A percentile compares a stretch with the other conserved stretches of the same genome.
Conservation (phyloP, 192 early-diverging fungal species). For the Coemansia sp. region DNA sequence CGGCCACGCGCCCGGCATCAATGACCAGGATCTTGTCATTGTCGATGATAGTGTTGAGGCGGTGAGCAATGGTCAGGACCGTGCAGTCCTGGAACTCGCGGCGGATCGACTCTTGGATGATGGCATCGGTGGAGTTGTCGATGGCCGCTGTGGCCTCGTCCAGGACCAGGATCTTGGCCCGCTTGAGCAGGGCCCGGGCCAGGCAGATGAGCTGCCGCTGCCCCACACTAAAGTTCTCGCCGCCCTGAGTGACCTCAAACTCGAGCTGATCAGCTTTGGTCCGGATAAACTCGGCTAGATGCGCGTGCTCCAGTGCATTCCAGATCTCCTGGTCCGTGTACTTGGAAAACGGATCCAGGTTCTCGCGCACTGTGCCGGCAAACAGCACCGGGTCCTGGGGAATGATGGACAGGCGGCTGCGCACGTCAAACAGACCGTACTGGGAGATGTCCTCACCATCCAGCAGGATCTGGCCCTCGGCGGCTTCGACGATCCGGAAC, state of each 20-base stretch:
- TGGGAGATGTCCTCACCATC: conserved; percentile 59
- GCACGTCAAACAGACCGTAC: conserved; percentile 48
- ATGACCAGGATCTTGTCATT: conserved; percentile 71
- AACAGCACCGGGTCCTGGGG: conserved; percentile 81
- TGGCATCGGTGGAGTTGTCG: conserved; percentile 54
- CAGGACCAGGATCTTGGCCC: conserved; percentile 69
- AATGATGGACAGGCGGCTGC: conserved; percentile 69
- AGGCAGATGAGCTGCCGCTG: conserved; percentile 74
- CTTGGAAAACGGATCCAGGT: conserved; percentile 48
- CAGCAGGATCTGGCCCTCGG: conserved; percentile 57
- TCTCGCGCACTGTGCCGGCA: conserved; percentile 59
- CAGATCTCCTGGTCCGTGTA: conserved; percentile 61
- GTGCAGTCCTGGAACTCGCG: conserved; percentile 67
- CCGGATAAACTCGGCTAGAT: conserved; percentile 61
- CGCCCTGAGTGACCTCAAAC: conserved; percentile 67
- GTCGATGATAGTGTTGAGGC: conserved; percentile 75
- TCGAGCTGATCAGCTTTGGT: conserved; percentile 65
- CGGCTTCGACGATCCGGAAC: conserved; percentile 58
- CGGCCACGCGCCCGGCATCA: conserved; percentile 61
- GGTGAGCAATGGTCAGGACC: conserved; percentile 76
- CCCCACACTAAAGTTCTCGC: conserved; percentile 80
- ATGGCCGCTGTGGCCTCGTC: conserved; percentile 85
- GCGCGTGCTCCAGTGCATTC: conserved; percentile 60
- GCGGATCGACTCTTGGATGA: conserved; percentile 73
- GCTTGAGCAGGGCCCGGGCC: conserved; percentile 64